Conservation (phyloP, 192 early-diverging fungal genomes). For the Phlyctochytrium bullatum region DNA sequence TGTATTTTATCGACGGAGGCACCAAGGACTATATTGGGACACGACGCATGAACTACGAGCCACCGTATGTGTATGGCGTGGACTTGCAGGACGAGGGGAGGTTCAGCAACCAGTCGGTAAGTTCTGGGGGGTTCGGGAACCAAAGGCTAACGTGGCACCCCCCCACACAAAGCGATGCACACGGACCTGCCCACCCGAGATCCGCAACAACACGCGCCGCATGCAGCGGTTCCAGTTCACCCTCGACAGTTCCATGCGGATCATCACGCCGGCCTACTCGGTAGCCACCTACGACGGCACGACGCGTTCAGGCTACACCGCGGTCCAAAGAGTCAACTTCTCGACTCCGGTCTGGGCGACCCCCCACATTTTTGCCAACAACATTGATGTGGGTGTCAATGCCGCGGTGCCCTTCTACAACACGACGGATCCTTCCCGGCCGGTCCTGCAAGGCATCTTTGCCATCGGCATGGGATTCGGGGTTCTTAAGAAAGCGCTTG, state of each 20-base stretch:
- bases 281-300: background rate
- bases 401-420: background rate
- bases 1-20: background rate
- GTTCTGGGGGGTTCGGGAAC: too few species aligned
- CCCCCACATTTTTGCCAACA: constrained; percentile 3
- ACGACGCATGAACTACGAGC: background rate
- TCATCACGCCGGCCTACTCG: background rate
- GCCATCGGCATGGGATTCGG: background rate
- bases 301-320: background rate
- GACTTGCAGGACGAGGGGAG: background rate
- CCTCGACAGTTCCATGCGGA: background rate
- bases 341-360: background rate
- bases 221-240: background rate
- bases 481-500: background rate
- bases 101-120: too few species aligned
- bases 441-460: background rate
- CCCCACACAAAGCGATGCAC: background rate
- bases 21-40: background rate
- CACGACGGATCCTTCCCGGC: background rate
- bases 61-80: background rate
- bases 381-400: background rate
- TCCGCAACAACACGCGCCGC: background rate
- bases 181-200: background rate
- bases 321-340: background rate
- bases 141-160: too few species aligned